Percentiles rank a stretch among this genome's conserved stretches.
phyloP scores from a whole-genome alignment of 2,329 filamentous ascomycete species.

The Cladosporium oxysporum region DNA sequence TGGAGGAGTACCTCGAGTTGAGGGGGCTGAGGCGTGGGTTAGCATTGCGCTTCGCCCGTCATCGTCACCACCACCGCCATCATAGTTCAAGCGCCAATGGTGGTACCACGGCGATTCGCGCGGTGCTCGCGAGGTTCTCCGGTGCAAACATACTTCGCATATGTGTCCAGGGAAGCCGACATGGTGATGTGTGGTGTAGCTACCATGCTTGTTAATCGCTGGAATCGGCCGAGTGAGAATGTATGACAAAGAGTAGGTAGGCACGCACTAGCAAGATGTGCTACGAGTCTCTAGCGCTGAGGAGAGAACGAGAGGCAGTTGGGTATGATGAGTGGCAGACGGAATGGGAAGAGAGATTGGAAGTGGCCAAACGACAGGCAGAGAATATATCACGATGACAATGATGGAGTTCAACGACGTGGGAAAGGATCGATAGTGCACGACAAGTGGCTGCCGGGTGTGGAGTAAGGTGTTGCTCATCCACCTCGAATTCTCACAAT shows the following conservation, averaged over 20 bases:
- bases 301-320: slow-evolving; percentile 1
- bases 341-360: slow-evolving; percentile 2
- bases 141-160: slow-evolving; percentile 33
- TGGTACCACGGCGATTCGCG: neutral
- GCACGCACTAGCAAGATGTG: slow-evolving; percentile 13
- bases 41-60: slow-evolving; percentile 19
- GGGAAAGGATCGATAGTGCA: slow-evolving; percentile 18
- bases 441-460: slow-evolving; percentile 4
- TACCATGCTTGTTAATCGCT: slow-evolving; percentile 18
- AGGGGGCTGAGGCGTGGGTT: slow-evolving; percentile 65
- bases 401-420: slow-evolving; percentile 7
- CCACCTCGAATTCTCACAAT: slow-evolving; percentile 14
- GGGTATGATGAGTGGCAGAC: neutral
- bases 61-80: neutral
- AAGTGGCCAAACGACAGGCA: neutral
- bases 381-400: slow-evolving; percentile 5
- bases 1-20: slow-evolving; percentile 69
- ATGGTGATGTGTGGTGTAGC: slow-evolving; percentile 27
- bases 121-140: neutral
- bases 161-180: slow-evolving; percentile 32
- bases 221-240: neutral
- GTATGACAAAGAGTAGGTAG: slow-evolving; percentile 7
- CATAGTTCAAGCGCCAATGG: neutral
- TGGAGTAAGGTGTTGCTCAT: slow-evolving; percentile 17
- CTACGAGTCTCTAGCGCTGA: slow-evolving; percentile 10